A percentile compares a stretch with the other conserved stretches of the same genome.
These are phyloP conservation scores for Tolypocladium tundrense DNA, from an alignment of 2,329 filamentous ascomycete genomes.

Conservation along the genomic window DNA sequence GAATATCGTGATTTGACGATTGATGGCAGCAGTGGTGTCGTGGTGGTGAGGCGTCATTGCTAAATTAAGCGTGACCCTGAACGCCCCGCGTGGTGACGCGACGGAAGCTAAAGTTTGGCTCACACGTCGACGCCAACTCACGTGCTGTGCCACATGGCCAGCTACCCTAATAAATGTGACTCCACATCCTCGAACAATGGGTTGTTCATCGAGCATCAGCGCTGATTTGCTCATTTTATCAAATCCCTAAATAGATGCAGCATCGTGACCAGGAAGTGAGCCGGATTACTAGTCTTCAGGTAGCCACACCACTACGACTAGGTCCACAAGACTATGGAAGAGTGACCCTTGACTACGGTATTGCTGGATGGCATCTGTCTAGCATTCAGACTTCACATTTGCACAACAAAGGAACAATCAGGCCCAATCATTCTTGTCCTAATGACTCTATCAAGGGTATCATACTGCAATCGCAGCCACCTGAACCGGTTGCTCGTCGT, in stretches of 20 bases:
- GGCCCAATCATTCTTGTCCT: background rate
- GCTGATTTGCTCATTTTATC: too few relatives aligned
- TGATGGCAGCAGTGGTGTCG: background rate
- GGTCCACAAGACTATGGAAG: too few relatives aligned
- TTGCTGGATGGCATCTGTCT: background rate
- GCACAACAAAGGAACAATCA: background rate
- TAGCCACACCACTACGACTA: too few relatives aligned
- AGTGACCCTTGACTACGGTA: too few relatives aligned
- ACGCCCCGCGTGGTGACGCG: background rate
- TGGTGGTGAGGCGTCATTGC: background rate
- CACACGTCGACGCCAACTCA: conserved; percentile 11
- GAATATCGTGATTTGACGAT: background rate
- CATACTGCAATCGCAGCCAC: conserved; percentile 2
- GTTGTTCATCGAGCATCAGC: too few relatives aligned
- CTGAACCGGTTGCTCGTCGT: background rate
- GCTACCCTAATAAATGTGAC: too few relatives aligned
- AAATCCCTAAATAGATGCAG: too few relatives aligned
- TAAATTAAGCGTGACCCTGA: background rate
- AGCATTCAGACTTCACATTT: background rate
- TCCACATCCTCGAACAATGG: too few relatives aligned
- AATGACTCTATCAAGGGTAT: background rate
- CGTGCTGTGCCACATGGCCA: conserved; percentile 3
- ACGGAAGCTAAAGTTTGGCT: background rate
- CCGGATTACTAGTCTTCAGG: too few relatives aligned
- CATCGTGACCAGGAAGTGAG: too few relatives aligned